These are phyloP conservation scores for Cladosporium oxysporum DNA, from an alignment of 2,329 filamentous ascomycete genomes.

Conservation along the genomic window DNA sequence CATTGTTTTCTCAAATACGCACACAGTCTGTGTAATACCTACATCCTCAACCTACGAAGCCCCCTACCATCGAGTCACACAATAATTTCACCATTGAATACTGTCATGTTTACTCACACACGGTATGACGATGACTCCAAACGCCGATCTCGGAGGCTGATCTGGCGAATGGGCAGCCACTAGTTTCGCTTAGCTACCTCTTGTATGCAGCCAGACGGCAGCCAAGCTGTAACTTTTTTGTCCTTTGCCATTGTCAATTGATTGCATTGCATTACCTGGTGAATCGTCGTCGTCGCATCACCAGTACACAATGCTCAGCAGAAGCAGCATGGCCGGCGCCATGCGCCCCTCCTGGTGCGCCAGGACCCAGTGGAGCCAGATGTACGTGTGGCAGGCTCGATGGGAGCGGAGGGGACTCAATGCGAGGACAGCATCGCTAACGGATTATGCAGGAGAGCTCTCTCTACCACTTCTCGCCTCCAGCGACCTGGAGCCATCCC, in stretches of 20 bases:
- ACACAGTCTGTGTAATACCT: neutral
- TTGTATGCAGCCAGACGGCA: slow-evolving; percentile 13
- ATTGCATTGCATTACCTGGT: slow-evolving; percentile 13
- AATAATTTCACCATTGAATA: neutral
- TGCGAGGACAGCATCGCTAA: slow-evolving; percentile 12
- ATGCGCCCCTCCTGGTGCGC: slow-evolving; percentile 29
- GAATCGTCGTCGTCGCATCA: neutral
- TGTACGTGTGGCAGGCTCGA: slow-evolving; percentile 20
- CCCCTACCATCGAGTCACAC: neutral
- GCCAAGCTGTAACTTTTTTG: slow-evolving; percentile 20
- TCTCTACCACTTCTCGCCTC: slow-evolving; percentile 26
- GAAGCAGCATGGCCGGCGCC: slow-evolving; percentile 20
- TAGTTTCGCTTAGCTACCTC: slow-evolving; percentile 20
- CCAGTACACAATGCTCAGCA: slow-evolving; percentile 19
- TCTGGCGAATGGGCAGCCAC: slow-evolving; percentile 1
- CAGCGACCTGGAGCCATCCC: slow-evolving; percentile 28
- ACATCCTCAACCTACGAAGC: too few relatives aligned
- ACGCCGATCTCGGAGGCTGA: slow-evolving; percentile 10
- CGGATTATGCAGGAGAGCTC: slow-evolving; percentile 23
- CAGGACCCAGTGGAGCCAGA: slow-evolving; percentile 27
- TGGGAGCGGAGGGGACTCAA: neutral
- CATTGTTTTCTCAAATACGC: neutral
- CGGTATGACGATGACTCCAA: slow-evolving; percentile 8
- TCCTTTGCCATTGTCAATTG: slow-evolving; percentile 1
- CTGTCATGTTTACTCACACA: neutral